Conservation (phyloP, 192 early-diverging fungal genomes). For the Coemansia sp. region DNA sequence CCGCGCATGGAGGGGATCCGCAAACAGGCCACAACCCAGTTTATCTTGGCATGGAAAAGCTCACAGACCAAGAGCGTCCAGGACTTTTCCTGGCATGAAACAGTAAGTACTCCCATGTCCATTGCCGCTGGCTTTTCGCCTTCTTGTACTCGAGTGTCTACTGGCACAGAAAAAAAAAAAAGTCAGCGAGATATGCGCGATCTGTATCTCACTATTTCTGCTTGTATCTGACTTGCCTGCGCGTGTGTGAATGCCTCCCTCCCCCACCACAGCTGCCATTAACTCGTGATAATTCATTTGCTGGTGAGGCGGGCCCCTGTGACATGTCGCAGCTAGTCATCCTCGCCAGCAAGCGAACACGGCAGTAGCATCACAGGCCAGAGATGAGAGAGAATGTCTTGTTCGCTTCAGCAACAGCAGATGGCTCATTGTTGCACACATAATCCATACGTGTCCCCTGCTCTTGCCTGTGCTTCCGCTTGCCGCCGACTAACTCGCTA, state of each 20-base stretch:
- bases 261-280: background rate
- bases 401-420: background rate
- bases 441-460: background rate
- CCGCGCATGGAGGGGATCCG: slow-evolving; percentile 55
- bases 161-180: background rate
- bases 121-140: background rate
- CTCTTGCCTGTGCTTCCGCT: background rate
- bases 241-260: background rate
- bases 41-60: slow-evolving; percentile 45
- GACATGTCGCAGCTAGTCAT: background rate
- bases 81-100: slow-evolving; percentile 55
- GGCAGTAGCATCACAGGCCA: background rate
- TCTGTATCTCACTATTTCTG: background rate
- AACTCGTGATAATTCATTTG: no score
- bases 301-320: background rate
- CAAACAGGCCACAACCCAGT: slow-evolving; percentile 46
- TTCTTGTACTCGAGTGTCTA: background rate
- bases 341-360: background rate
- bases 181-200: slow-evolving; percentile 6
- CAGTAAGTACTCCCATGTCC: slow-evolving; percentile 19
- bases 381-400: background rate
- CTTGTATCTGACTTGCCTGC: background rate
- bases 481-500: background rate
- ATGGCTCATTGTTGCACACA: background rate
- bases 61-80: slow-evolving; percentile 19